These are phyloP conservation scores for Epichloe gansuensis DNA, from an alignment of 2,329 filamentous ascomycete species.

Conservation along the genomic window DNA sequence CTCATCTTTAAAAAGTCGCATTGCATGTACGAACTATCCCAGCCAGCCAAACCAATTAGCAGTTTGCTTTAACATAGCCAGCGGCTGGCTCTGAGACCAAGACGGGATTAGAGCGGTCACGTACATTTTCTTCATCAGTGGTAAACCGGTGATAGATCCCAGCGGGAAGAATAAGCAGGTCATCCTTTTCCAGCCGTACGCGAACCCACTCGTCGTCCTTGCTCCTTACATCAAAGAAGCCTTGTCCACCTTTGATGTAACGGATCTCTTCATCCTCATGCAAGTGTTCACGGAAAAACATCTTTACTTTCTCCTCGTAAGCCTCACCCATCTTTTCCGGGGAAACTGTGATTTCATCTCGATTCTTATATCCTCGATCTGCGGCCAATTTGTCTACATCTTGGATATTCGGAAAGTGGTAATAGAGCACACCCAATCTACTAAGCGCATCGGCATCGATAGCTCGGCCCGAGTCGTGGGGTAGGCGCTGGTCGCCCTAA, in stretches of 20 bases:
- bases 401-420: conserved; percentile 49
- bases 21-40: conserved; percentile 77
- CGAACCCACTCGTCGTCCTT: conserved; percentile 80
- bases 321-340: conserved; percentile 71
- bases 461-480: conserved; percentile 71
- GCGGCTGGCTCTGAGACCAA: not conserved
- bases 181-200: conserved; percentile 70
- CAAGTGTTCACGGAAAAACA: conserved; percentile 88
- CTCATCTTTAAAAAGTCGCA: conserved; percentile 96
- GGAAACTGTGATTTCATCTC: conserved; percentile 84
- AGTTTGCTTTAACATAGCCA: not conserved
- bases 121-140: conserved; percentile 79
- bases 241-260: conserved; percentile 78
- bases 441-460: conserved; percentile 55
- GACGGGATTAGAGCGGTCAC: conserved; percentile 18
- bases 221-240: conserved; percentile 86
- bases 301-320: conserved; percentile 90
- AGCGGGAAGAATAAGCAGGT: conserved; percentile 84
- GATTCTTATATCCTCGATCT: conserved; percentile 79
- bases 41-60: not conserved
- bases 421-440: conserved; percentile 71
- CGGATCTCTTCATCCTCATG: conserved; percentile 98
- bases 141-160: conserved; percentile 98
- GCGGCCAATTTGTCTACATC: conserved; percentile 63
- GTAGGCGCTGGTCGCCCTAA: conserved; percentile 84